Evolutionary conservation across 2,329 filamentous ascomycete genomes (phyloP).

Genomic region (Talaromyces sp.): DNA sequence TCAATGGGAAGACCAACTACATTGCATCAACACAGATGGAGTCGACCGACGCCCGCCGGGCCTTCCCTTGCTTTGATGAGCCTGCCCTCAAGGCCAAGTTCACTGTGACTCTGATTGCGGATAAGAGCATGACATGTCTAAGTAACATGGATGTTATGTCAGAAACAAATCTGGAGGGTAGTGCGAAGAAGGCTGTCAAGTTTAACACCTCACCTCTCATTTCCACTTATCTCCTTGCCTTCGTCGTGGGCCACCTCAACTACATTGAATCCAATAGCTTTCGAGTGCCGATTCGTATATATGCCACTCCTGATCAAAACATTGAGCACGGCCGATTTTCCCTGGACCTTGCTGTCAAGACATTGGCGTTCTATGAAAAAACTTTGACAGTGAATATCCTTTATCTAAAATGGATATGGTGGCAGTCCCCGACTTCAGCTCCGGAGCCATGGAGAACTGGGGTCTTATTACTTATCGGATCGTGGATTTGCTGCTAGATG

Average conservation of each 20-base stretch:
- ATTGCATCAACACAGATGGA: neutral
- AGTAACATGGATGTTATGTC: neutral
- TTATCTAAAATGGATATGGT: conserved; percentile 89
- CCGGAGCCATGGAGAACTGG: conserved; percentile 93
- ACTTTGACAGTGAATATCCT: conserved; percentile 89
- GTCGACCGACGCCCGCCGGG: neutral
- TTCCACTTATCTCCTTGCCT: conserved; percentile 93
- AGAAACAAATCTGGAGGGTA: neutral
- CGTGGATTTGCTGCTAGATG: conserved; percentile 92
- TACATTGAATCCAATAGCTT: conserved; percentile 88
- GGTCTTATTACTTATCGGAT: conserved; percentile 92
- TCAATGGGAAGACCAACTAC: neutral
- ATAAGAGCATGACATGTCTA: neutral
- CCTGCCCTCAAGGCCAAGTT: neutral
- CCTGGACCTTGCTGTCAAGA: conserved; percentile 81
- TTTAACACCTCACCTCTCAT: conserved; percentile 90
- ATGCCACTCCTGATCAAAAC: conserved; percentile 80
- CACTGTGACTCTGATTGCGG: neutral
- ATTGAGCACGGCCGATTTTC: conserved; percentile 88
- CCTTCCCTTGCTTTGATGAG: neutral
- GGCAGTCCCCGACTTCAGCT: conserved; percentile 82
- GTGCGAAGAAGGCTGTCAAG: conserved; percentile 70
- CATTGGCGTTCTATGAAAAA: conserved; percentile 94
- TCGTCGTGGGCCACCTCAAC: conserved; percentile 89
- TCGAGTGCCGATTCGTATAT: conserved; percentile 85